These are phyloP conservation scores for Candida saitoana DNA, from an alignment of 805 yeast species.

Conservation along the genomic window DNA sequence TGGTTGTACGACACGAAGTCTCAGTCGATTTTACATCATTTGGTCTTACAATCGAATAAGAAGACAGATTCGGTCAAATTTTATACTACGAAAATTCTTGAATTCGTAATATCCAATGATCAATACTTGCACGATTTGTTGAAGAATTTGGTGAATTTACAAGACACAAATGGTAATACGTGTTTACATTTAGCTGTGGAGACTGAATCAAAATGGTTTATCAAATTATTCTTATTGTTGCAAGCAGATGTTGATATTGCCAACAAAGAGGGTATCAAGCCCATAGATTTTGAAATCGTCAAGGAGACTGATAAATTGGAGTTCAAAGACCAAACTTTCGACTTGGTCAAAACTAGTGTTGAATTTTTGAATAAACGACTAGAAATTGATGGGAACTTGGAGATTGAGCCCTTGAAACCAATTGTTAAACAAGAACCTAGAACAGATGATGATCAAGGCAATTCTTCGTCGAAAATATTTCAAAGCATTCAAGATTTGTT, in stretches of 20 bases:
- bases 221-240: slow-evolving; percentile 30
- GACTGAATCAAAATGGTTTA: slow-evolving; percentile 34
- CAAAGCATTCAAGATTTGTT: slow-evolving; percentile 38
- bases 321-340: slow-evolving; percentile 24
- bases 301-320: slow-evolving; percentile 26
- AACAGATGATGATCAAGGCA: slow-evolving; percentile 4
- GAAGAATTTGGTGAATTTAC: slow-evolving; percentile 27
- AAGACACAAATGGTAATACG: slow-evolving; percentile 37
- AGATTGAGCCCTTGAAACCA: slow-evolving; percentile 10
- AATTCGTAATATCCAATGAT: slow-evolving; percentile 24
- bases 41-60: slow-evolving; percentile 46
- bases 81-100: slow-evolving; percentile 31
- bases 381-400: slow-evolving; percentile 12
- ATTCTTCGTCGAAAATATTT: slow-evolving; percentile 29
- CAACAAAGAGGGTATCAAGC: slow-evolving; percentile 82
- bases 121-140: slow-evolving; percentile 16
- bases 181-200: slow-evolving; percentile 41
- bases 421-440: background rate
- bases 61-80: slow-evolving; percentile 33
- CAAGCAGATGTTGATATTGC: slow-evolving; percentile 57
- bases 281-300: slow-evolving; percentile 78
- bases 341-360: slow-evolving; percentile 30
- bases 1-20: slow-evolving; percentile 53
- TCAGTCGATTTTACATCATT: slow-evolving; percentile 82
- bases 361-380: slow-evolving; percentile 29